phyloP scores from a whole-genome alignment of 495 filamentous ascomycete species.

The Aspergillus leporis region DNA sequence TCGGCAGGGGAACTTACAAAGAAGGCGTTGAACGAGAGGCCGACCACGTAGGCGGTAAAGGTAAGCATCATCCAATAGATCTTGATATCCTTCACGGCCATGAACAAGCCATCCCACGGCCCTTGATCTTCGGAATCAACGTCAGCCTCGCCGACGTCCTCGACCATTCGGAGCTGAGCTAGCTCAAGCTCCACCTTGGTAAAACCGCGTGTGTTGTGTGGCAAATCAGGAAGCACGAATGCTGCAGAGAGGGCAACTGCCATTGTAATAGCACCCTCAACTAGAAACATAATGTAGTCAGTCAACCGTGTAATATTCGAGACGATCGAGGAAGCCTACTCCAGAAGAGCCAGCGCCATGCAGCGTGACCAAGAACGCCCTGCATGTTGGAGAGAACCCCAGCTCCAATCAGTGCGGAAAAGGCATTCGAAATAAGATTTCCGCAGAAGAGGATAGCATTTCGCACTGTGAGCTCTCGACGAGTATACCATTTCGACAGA shows the following conservation, averaged over 20 bases:
- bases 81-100: constrained; percentile 69
- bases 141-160: constrained; percentile 79
- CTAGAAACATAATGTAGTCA: background rate
- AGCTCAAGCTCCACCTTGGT: constrained; percentile 66
- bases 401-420: constrained; percentile 60
- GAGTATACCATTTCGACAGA: constrained; percentile 50
- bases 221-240: constrained; percentile 73
- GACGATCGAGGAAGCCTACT: constrained; percentile 13
- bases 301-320: background rate
- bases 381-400: constrained; percentile 47
- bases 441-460: constrained; percentile 48
- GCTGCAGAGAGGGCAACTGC: constrained; percentile 40
- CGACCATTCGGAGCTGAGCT: constrained; percentile 67
- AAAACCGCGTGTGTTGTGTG: constrained; percentile 68
- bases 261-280: constrained; percentile 37
- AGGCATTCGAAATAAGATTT: constrained; percentile 58
- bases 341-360: constrained; percentile 69
- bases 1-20: constrained; percentile 26
- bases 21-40: constrained; percentile 38
- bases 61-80: constrained; percentile 65
- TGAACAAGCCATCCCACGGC: constrained; percentile 64
- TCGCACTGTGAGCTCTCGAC: constrained; percentile 42
- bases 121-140: constrained; percentile 57
- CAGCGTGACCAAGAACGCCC: constrained; percentile 43
- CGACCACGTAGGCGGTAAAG: constrained; percentile 36